phyloP scores from a whole-genome alignment of 2,329 filamentous ascomycete species.

The Aspergillus japonicus region DNA sequence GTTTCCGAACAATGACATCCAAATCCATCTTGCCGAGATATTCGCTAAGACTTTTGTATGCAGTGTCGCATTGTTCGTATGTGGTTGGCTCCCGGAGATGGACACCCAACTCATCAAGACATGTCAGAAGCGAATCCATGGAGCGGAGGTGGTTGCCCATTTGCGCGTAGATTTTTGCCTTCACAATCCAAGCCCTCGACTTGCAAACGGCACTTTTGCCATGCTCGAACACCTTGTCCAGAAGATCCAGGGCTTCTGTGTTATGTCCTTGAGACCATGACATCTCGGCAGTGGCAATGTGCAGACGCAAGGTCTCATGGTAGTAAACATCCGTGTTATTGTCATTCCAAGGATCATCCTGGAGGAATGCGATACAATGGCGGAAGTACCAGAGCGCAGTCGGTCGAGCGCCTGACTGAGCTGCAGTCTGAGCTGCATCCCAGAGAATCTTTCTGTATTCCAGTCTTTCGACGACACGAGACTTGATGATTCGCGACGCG shows the following conservation, averaged over 20 bases:
- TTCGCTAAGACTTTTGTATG: constrained; percentile 64
- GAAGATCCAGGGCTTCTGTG: constrained; percentile 64
- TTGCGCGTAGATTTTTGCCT: constrained; percentile 75
- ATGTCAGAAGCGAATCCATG: constrained; percentile 68
- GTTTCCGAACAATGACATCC: constrained; percentile 37
- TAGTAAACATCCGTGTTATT: constrained; percentile 71
- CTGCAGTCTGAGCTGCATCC: constrained; percentile 73
- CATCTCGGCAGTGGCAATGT: constrained; percentile 78
- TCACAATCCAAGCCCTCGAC: constrained; percentile 78
- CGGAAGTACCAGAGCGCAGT: constrained; percentile 82
- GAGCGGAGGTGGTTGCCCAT: constrained; percentile 69
- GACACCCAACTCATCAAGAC: constrained; percentile 68
- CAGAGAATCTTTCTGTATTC: constrained; percentile 74
- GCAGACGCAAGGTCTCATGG: constrained; percentile 77
- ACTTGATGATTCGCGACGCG: constrained; percentile 71
- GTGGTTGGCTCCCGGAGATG: constrained; percentile 64
- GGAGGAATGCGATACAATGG: constrained; percentile 74
- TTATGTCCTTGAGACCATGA: constrained; percentile 75
- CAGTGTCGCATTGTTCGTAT: constrained; percentile 73
- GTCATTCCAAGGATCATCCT: constrained; percentile 74
- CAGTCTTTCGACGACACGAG: constrained; percentile 58
- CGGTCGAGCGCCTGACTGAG: constrained; percentile 77
- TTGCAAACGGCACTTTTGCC: constrained; percentile 74
- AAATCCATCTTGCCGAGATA: constrained; percentile 60
- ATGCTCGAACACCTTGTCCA: constrained; percentile 67